Conservation (phyloP, 2,329 filamentous ascomycete species). For the Trichoderma sp. region DNA sequence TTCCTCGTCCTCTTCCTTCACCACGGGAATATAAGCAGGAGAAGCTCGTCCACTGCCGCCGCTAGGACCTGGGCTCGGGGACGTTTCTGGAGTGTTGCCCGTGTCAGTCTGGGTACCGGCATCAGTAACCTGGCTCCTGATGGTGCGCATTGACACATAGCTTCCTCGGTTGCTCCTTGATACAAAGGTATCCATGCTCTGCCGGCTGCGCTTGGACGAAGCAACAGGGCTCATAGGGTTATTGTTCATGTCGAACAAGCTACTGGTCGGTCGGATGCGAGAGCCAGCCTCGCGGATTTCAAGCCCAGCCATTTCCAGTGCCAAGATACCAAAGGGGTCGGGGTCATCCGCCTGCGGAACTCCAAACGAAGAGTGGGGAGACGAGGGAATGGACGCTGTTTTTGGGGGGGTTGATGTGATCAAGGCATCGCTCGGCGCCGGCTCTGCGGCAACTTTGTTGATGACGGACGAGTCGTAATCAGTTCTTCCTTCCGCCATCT, state of each 20-base stretch:
- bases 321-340: slow-evolving; percentile 88
- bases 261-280: slow-evolving; percentile 69
- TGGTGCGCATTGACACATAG: slow-evolving; percentile 72
- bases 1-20: slow-evolving; percentile 54
- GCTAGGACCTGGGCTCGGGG: slow-evolving; percentile 58
- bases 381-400: slow-evolving; percentile 43
- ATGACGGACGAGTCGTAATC: slow-evolving; percentile 73
- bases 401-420: slow-evolving; percentile 48
- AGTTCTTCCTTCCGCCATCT: slow-evolving; percentile 80
- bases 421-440: slow-evolving; percentile 75
- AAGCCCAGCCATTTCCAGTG: slow-evolving; percentile 86
- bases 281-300: slow-evolving; percentile 89
- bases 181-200: slow-evolving; percentile 68
- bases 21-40: slow-evolving; percentile 44
- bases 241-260: slow-evolving; percentile 81
- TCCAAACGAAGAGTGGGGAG: slow-evolving; percentile 65
- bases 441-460: slow-evolving; percentile 63
- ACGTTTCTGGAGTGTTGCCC: slow-evolving; percentile 57
- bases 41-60: slow-evolving; percentile 52
- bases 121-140: slow-evolving; percentile 71
- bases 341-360: slow-evolving; percentile 80
- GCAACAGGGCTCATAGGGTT: slow-evolving; percentile 72
- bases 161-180: slow-evolving; percentile 70
- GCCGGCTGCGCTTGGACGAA: slow-evolving; percentile 61
- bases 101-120: slow-evolving; percentile 66